These are phyloP conservation scores for Ochromonadaceae sp. DNA, from an alignment of 352 stramenopile genomes.

Conservation along the genomic window DNA sequence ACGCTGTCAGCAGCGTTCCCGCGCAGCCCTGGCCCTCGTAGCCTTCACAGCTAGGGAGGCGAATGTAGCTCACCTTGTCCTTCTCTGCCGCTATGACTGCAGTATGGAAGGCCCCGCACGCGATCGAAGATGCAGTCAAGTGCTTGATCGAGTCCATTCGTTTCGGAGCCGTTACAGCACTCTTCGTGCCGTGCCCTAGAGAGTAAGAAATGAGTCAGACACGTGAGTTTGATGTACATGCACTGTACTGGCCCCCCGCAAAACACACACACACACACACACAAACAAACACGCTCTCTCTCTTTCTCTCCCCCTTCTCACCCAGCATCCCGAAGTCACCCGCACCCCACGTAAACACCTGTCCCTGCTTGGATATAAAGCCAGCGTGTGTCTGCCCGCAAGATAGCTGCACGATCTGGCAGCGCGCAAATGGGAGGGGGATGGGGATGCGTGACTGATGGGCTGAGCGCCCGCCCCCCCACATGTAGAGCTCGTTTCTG, in stretches of 20 bases:
- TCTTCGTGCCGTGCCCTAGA: background rate
- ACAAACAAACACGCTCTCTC: too few species aligned
- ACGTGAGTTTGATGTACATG: too few species aligned
- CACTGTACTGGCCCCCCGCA: too few species aligned
- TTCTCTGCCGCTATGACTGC: background rate
- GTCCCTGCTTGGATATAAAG: background rate
- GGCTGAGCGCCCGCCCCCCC: too few species aligned
- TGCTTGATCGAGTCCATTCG: background rate
- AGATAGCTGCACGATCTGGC: too few species aligned
- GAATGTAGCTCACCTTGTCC: background rate
- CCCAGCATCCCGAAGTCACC: background rate
- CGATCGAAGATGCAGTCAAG: background rate
- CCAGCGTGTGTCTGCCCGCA: background rate
- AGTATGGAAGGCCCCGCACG: conserved; percentile 1
- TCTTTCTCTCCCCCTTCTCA: too few species aligned
- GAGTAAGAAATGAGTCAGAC: too few species aligned
- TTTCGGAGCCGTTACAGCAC: background rate
- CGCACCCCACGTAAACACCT: background rate
- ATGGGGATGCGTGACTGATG: too few species aligned
- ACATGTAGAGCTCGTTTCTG: too few species aligned
- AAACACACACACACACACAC: too few species aligned
- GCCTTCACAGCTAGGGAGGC: background rate
- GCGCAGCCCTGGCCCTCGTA: background rate
- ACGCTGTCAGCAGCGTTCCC: background rate
- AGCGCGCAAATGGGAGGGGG: too few species aligned